Evolutionary conservation across 1,139 yeast genomes (phyloP), one percentile per base, ranked within the genome.

Genomic region (Candida neerlandica): DNA sequence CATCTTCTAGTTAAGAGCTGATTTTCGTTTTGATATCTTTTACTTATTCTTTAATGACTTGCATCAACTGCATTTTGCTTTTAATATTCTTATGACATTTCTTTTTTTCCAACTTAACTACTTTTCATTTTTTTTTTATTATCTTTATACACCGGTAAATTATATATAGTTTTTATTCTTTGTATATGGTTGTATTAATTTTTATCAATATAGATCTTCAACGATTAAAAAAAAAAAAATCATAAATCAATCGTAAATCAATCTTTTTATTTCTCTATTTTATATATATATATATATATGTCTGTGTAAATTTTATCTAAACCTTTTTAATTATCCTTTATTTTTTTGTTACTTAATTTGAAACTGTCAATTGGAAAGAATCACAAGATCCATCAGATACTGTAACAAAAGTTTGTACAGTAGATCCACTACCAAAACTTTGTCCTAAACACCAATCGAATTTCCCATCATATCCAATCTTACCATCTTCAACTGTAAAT

Each of bases 391-490:
- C 77, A 30, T 70, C 69, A 12, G 84, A 83, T 19, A 85, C 75
- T 44, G 67, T 67, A 34, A 89, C 69, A 5, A 80, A 73, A 16
- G 80, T 77, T 61, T 86, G 91, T 1, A 70, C 73, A 41, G 59
- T 65, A 15, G 59, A 55, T 27, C 63, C 69, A 2, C 63, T 64
- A 10, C 75, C 76, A 10, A 89, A 82, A 41, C 65, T 64, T 12
- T 41, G 11, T 33, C 55, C 55, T 14, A 52, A 43, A 53, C 88
- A 81, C 96, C 96, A 90, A 29, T 70, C 64, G 19, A 69, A 66
- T 21, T 72, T 72, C 3, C 92, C 95, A 15, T 90, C 90, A 58
- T 83, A 86, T 1, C 82, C 77, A 15, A 90, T 59, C 27, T 64
- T 70, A 35, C 72, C 75, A 2, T 75, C 73, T 44, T 67, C 64